Conservation (phyloP, 495 filamentous ascomycete species). For the Lophiostoma macrostomum region DNA sequence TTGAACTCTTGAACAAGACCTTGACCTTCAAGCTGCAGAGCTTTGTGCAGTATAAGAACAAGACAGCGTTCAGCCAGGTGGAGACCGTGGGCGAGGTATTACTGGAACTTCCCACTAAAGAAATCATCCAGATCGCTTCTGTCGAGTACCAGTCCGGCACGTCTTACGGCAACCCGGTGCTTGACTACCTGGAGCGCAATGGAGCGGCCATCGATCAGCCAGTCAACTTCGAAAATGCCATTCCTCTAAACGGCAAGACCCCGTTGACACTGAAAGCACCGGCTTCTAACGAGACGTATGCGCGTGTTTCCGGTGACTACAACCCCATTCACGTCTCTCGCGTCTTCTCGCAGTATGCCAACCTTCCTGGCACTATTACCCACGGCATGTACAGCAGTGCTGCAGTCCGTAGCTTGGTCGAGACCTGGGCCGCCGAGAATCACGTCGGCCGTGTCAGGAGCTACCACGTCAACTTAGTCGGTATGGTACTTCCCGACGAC, state of each 20-base stretch:
- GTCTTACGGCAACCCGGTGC: conserved; percentile 93
- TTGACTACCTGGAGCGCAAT: conserved; percentile 91
- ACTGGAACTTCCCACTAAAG: conserved; percentile 93
- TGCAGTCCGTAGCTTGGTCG: conserved; percentile 93
- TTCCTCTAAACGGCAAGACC: conserved; percentile 90
- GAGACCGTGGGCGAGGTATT: conserved; percentile 91
- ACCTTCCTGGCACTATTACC: conserved; percentile 92
- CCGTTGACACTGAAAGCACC: conserved; percentile 82
- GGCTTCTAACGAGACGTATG: conserved; percentile 97
- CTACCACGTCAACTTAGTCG: conserved; percentile 90
- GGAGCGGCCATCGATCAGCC: conserved; percentile 94
- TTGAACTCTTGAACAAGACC: conserved; percentile 84
- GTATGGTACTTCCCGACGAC: conserved; percentile 97
- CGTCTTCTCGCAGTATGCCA: conserved; percentile 92
- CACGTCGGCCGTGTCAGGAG: conserved; percentile 95
- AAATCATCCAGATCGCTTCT: conserved; percentile 91
- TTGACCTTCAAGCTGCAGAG: conserved; percentile 94
- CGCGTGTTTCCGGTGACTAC: conserved; percentile 94
- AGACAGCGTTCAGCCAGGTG: conserved; percentile 85
- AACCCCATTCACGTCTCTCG: conserved; percentile 98
- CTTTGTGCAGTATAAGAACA: conserved; percentile 90
- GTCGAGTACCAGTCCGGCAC: conserved; percentile 87
- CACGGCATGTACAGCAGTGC: conserved; percentile 99
- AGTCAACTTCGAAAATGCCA: conserved; percentile 94
- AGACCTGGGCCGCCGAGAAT: conserved; percentile 99